phyloP scores from a whole-genome alignment of 345 rosid genomes.

The Arabidopsis thaliana region DNA sequence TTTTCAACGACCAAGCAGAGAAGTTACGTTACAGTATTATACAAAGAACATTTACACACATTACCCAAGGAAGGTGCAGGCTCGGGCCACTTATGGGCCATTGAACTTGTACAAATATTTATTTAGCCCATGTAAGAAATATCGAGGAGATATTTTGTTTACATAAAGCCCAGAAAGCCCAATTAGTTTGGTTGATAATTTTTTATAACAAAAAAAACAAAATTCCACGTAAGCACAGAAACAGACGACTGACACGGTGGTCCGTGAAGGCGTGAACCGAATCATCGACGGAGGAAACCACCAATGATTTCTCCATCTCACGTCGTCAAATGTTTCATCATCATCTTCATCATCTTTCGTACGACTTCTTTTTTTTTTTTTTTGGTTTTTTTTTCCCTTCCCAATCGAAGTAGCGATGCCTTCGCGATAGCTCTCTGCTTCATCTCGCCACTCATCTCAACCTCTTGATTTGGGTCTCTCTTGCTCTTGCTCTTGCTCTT shows the following conservation, averaged over 20 bases:
- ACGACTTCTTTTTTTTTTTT: constrained; percentile 18
- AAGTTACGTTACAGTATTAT: constrained; percentile 18
- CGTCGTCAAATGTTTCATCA: constrained; percentile 34
- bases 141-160: not conserved
- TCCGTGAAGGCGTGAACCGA: constrained; percentile 48
- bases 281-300: constrained; percentile 43
- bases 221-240: constrained; percentile 51
- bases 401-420: constrained; percentile 26
- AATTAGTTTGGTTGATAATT: not conserved
- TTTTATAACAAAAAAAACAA: not conserved
- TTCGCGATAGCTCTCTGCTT: constrained; percentile 31
- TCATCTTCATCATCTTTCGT: constrained; percentile 30
- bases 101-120: not conserved
- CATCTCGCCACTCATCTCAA: constrained; percentile 22
- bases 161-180: constrained; percentile 41
- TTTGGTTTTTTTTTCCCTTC: not conserved
- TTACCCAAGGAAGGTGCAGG: too few species aligned
- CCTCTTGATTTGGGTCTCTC: constrained; percentile 27
- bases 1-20: constrained; percentile 28
- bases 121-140: constrained; percentile 17
- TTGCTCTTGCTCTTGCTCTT: constrained; percentile 7
- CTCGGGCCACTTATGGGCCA: not conserved
- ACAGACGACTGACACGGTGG: constrained; percentile 55
- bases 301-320: constrained; percentile 39
- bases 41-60: too few species aligned